A percentile compares a stretch with the other conserved stretches of the same genome.
Evolutionary conservation across 108 stramenopile species (phyloP).

Genomic region (Skeletonema potamos): DNA sequence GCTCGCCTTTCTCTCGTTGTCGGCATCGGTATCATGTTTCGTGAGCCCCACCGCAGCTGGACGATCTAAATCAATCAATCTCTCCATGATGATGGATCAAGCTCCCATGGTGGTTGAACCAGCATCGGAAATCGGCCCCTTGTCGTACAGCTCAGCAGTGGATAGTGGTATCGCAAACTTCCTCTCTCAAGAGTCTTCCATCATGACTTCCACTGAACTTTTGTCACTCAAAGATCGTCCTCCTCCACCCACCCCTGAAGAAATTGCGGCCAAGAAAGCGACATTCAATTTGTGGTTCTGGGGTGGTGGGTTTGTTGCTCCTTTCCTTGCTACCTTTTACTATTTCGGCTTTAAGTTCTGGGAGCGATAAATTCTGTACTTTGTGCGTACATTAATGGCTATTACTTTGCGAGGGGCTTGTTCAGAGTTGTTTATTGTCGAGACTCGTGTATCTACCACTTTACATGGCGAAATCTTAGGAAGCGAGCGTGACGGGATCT

Average conservation of each 20-base stretch:
- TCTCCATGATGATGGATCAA: slow-evolving; percentile 20
- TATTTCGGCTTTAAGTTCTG: slow-evolving; percentile 89
- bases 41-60: slow-evolving; percentile 5
- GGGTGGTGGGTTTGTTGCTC: slow-evolving; percentile 89
- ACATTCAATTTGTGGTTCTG: slow-evolving; percentile 84
- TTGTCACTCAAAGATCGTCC: slow-evolving; percentile 74
- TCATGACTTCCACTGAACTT: slow-evolving; percentile 33
- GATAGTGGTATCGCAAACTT: slow-evolving; percentile 22
- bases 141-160: slow-evolving; percentile 13
- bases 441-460: neutral
- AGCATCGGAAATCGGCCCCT: slow-evolving; percentile 8
- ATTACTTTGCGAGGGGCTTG: neutral
- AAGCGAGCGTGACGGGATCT: neutral
- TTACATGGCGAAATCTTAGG: neutral
- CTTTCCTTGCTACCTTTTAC: slow-evolving; percentile 81
- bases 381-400: neutral
- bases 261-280: slow-evolving; percentile 79
- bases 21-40: slow-evolving; percentile 20
- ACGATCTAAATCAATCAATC: slow-evolving; percentile 17
- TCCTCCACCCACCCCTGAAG: slow-evolving; percentile 78
- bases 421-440: neutral
- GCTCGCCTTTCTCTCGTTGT: slow-evolving; percentile 6
- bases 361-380: slow-evolving; percentile 63
- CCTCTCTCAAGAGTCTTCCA: slow-evolving; percentile 20
- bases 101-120: slow-evolving; percentile 14